Evolutionary conservation across 1,139 yeast species (phyloP), one percentile per base, ranked within the genome.

Genomic region (Scheffersomyces insectosa): DNA sequence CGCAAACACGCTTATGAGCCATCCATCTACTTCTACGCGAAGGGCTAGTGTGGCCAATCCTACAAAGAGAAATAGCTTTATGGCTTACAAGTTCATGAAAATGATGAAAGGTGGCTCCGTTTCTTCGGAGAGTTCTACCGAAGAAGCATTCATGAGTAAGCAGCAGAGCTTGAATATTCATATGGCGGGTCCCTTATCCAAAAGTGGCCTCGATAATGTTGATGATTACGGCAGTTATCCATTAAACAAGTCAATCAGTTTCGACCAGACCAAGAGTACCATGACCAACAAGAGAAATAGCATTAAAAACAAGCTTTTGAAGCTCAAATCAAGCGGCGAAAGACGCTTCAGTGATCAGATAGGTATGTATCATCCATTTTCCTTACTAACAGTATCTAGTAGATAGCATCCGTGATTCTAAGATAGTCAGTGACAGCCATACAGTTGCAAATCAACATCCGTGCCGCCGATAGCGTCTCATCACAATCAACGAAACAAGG

Each of bases 201-300:
- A 36, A 32, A 27, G 33, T 33, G 41, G 31, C 44, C 30, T 35
- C 39, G 16, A 23, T 27, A 14, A 9, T 23, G 23, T 32, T 28
- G 33, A 28, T 34, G 28, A 27, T 10, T 28, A 36, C 30, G 16
- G 28, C 28, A 14, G 33, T 31, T 34, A 33, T 25, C 45, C 52
- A 20, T 46, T 48, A 50, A 54, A 55, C 34, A 56, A 50, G 32
- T 56, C 61, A 41, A 51, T 47, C 40, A 60, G 66, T 43, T 72
- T 51, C 51, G 79, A 73, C 47, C 76, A 70, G 47, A 71, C 78
- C 3, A 63, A 69, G 52, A 64, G 72, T 48, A 52, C 51, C 38
- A 57, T 68, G 65, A 69, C 76, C 10, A 48, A 48, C 11, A 51
- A 44, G 9, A 43, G 56, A 23, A 48, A 47, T 35, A 57, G 50